A percentile compares a stretch with the other conserved stretches of the same genome.
Evolutionary conservation across 768 basidiomycete genomes (phyloP).

Genomic region (Lentinula raphanica): DNA sequence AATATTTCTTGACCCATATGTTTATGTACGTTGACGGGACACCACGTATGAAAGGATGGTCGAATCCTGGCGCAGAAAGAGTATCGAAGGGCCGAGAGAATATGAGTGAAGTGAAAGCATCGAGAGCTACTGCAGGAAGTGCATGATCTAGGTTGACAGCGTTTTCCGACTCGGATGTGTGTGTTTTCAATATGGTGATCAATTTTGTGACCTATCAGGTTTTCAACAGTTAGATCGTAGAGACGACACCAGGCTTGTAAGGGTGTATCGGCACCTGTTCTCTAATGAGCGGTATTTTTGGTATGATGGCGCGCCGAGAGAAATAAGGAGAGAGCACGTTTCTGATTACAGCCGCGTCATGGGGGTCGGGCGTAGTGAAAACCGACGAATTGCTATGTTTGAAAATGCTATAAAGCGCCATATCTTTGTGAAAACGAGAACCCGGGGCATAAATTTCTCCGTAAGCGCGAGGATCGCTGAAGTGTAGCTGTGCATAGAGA

Average conservation of each 20-base stretch:
- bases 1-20: slow-evolving; percentile 4
- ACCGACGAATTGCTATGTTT: slow-evolving; percentile 10
- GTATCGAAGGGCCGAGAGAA: slow-evolving; percentile 11
- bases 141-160: slow-evolving; percentile 12
- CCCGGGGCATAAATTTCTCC: slow-evolving; percentile 15
- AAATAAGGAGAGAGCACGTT: slow-evolving; percentile 14
- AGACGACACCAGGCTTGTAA: not conserved
- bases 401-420: slow-evolving; percentile 10
- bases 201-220: not conserved
- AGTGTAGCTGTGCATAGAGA: slow-evolving; percentile 17
- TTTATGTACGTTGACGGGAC: slow-evolving; percentile 1
- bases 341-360: slow-evolving; percentile 10
- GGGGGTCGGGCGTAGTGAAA: slow-evolving; percentile 9
- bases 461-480: slow-evolving; percentile 17
- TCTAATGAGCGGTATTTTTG: slow-evolving; percentile 8
- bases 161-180: not conserved
- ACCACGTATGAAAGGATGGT: slow-evolving; percentile 8
- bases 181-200: slow-evolving; percentile 6
- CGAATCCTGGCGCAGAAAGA: slow-evolving; percentile 8
- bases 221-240: not conserved
- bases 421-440: slow-evolving; percentile 15
- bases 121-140: slow-evolving; percentile 12
- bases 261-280: slow-evolving; percentile 10
- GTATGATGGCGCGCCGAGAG: slow-evolving; percentile 13
- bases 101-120: slow-evolving; percentile 13